Evolutionary conservation across 257 asterid species (phyloP), one percentile per base, ranked within the genome.

Genomic region (Capsicum rhomboideum): DNA sequence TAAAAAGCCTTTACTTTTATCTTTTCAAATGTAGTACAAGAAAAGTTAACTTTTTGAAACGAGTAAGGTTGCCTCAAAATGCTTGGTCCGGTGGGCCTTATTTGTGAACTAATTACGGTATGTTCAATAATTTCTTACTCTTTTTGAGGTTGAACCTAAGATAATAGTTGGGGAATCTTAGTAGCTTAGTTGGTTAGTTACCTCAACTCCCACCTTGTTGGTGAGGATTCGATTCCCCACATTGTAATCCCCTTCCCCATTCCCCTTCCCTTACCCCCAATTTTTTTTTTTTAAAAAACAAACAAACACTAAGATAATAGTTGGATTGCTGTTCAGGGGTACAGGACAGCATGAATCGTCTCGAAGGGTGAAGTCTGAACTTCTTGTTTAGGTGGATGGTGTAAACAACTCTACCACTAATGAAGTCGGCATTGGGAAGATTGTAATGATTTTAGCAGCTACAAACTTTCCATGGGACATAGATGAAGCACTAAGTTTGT

Each of bases 401-500:
- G 99, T 96, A 79, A 93, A 88, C 88, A 95, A 96, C 82, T 40
- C 98, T 66, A 78, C 91, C 79, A 93, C 97, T 14, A 96, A 96
- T 82, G 99, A 96, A 89, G 98, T 94, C 40, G 97, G 97, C 82
- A 92, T 97, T 23, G 97, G 97, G 68, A 96, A 96, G 90, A 85
- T 96, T 85, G 98, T 96, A 85, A 96, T 96, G 99, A 98, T 94
- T 89, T 93, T 96, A 88, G 99, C 99, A 13, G 99, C 99, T 63
- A 96, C 99, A 56, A 94, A 96, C 87, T 96, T 96, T 85, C 99
- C 99, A 58, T 96, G 99, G 99, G 99, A 96, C 88, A 96, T 96
- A 77, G 99, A 94, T 81, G 98, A 96, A 90, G 99, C 99, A 21
- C 86, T 96, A 88, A 96, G 99, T 98, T 96, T 85, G 61, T 74